Percentiles rank a stretch among this genome's conserved stretches.
These are phyloP conservation scores for Fusarium poae DNA, from an alignment of 2,329 filamentous ascomycete genomes.

Conservation along the genomic window DNA sequence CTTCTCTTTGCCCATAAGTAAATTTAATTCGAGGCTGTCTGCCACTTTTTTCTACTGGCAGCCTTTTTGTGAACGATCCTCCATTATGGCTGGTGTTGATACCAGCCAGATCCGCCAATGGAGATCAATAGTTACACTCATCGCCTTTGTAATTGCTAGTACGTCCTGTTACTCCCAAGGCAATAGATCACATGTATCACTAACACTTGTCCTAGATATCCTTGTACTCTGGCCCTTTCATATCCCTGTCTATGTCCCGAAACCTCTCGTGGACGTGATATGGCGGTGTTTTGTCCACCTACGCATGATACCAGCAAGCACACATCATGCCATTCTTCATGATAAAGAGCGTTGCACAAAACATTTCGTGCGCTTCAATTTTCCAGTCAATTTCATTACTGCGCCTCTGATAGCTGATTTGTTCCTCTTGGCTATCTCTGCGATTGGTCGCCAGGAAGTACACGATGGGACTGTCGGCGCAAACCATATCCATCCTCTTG, in stretches of 20 bases:
- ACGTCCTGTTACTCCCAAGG: constrained; percentile 55
- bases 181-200: not conserved
- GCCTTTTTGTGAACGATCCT: not conserved
- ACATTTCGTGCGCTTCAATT: constrained; percentile 63
- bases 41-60: not conserved
- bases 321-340: constrained; percentile 42
- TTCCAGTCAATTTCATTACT: constrained; percentile 79
- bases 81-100: constrained; percentile 30
- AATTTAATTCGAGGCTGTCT: constrained; percentile 1
- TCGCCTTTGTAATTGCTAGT: constrained; percentile 79
- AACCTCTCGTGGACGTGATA: constrained; percentile 59
- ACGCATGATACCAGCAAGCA: constrained; percentile 66
- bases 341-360: constrained; percentile 46
- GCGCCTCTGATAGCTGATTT: constrained; percentile 78
- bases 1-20: not conserved
- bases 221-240: constrained; percentile 77
- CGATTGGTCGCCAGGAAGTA: constrained; percentile 76
- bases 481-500: constrained; percentile 74
- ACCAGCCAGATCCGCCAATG: constrained; percentile 67
- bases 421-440: constrained; percentile 76
- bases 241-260: constrained; percentile 72
- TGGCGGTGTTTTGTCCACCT: constrained; percentile 52
- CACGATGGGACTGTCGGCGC: constrained; percentile 76
- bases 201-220: constrained; percentile 64
- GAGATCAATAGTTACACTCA: constrained; percentile 77